Conservation (phyloP, 495 filamentous ascomycete species). For the Xylaria bambusicola region DNA sequence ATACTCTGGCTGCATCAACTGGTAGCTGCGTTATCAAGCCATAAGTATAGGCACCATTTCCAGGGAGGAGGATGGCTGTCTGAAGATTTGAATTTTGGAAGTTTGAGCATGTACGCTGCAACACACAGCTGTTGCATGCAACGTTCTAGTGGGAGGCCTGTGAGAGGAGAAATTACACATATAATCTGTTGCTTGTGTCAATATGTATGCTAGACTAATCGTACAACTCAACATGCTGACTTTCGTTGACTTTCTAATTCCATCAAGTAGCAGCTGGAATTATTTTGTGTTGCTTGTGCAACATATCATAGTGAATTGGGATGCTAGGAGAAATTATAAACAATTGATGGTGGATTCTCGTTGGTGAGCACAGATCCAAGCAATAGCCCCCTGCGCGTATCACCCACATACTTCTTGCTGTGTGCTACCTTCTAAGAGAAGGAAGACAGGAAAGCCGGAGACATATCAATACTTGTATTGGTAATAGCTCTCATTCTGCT, state of each 20-base stretch:
- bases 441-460: too few relatives aligned
- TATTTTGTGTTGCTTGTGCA: too few relatives aligned
- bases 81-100: conserved; percentile 18
- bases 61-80: conserved; percentile 9
- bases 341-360: too few relatives aligned
- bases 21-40: neutral
- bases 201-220: conserved; percentile 16
- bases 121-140: conserved; percentile 18
- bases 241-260: neutral
- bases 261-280: too few relatives aligned
- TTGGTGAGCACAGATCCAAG: too few relatives aligned
- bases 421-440: too few relatives aligned
- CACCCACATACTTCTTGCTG: too few relatives aligned
- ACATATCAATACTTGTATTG: too few relatives aligned
- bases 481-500: too few relatives aligned
- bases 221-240: neutral
- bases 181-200: conserved; percentile 18
- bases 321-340: too few relatives aligned
- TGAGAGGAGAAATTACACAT: conserved; percentile 6
- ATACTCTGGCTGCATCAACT: neutral
- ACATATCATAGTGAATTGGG: too few relatives aligned
- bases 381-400: too few relatives aligned
- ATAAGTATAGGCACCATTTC: neutral
- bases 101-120: conserved; percentile 19
- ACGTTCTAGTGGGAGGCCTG: conserved; percentile 7